Evolutionary conservation across 768 basidiomycete species (phyloP).

Genomic region (Serendipita indica): DNA sequence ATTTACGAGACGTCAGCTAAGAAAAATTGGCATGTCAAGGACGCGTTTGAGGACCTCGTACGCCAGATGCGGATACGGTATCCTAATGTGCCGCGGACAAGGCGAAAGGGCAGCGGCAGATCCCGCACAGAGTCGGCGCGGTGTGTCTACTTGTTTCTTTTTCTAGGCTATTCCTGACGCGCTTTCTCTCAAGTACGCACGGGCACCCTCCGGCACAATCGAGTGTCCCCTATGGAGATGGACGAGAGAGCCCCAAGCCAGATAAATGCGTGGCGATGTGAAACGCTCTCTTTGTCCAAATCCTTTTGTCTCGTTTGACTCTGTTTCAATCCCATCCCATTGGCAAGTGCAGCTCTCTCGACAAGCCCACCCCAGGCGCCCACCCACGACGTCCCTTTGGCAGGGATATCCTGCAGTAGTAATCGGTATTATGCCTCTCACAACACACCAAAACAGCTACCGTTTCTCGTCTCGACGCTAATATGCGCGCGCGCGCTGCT

Average conservation of each 20-base stretch:
- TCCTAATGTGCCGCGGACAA: constrained; percentile 24
- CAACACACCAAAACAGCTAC: neutral
- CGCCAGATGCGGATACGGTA: constrained; percentile 58
- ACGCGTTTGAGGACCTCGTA: constrained; percentile 65
- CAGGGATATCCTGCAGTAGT: neutral
- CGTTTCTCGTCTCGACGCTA: neutral
- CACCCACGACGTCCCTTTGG: neutral
- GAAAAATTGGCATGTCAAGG: constrained; percentile 61
- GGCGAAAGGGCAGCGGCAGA: neutral
- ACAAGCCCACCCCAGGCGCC: neutral
- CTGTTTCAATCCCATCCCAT: neutral
- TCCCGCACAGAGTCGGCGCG: neutral
- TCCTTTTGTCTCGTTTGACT: neutral
- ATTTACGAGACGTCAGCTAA: constrained; percentile 86
- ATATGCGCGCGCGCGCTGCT: no score
- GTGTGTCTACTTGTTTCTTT: neutral
- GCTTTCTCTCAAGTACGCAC: no score
- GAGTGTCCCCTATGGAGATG: neutral
- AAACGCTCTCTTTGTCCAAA: neutral
- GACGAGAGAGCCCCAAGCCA: neutral
- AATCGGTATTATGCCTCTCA: neutral
- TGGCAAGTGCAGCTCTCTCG: neutral
- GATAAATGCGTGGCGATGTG: constrained; percentile 8
- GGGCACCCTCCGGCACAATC: neutral
- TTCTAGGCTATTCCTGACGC: neutral